These are phyloP conservation scores for Conticribra weissflogii DNA, from an alignment of 108 stramenopile species.

Conservation along the genomic window DNA sequence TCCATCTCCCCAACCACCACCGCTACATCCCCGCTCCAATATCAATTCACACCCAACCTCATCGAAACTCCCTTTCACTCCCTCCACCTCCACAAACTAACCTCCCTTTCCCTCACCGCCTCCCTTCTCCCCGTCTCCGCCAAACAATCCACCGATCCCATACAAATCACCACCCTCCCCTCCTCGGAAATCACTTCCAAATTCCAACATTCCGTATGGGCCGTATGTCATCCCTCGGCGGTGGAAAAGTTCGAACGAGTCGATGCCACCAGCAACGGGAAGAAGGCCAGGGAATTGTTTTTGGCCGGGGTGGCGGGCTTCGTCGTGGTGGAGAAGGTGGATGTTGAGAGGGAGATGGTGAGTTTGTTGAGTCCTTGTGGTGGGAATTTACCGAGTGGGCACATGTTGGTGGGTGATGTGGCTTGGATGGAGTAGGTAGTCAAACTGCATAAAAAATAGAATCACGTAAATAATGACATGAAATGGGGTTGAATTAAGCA, in stretches of 20 bases:
- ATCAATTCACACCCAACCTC: conserved; percentile 79
- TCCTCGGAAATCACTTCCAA: conserved; percentile 49
- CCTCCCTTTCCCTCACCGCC: conserved; percentile 70
- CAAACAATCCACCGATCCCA: conserved; percentile 82
- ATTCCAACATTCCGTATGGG: conserved; percentile 67
- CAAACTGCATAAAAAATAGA: too few relatives aligned
- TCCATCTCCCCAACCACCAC: conserved; percentile 3
- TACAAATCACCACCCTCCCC: conserved; percentile 58
- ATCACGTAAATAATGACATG: too few relatives aligned
- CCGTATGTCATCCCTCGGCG: conserved; percentile 86
- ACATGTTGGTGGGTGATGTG: conserved; percentile 76
- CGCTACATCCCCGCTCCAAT: conserved; percentile 21
- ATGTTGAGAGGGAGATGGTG: conserved; percentile 67
- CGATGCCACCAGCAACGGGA: too few relatives aligned
- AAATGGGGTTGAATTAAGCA: too few relatives aligned
- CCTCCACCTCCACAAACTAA: conserved; percentile 65
- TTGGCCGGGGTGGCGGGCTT: conserved; percentile 81
- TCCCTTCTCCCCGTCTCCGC: conserved; percentile 81
- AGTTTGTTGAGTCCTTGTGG: conserved; percentile 81
- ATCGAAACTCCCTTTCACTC: conserved; percentile 66
- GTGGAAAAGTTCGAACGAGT: conserved; percentile 64
- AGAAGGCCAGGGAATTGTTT: conserved; percentile 73
- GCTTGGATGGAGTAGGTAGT: conserved; percentile 78
- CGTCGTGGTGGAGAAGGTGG: conserved; percentile 79
- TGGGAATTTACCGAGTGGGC: conserved; percentile 73